Base-by-base conservation (phyloP, 2,329 filamentous ascomycete species). In the Fusarium algeriense region DNA sequence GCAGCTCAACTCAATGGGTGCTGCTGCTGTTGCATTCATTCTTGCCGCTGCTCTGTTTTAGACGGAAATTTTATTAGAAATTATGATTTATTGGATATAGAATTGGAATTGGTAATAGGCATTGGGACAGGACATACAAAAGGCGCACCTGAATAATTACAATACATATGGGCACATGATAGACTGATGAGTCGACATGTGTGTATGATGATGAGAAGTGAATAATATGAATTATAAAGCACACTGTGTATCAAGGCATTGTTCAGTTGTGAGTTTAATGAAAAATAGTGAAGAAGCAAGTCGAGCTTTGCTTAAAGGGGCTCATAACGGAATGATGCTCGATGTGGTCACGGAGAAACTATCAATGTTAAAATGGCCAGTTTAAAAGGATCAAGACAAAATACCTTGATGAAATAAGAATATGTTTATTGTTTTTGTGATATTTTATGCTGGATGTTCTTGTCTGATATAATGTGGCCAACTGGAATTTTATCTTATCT, bases 31-130 rank as follows among this genome's bases (percentile, higher is more conserved):
- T 7, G 80, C 79, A 11, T 37, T 80, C 20, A 54, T 78, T 35
- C 60, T 80, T 40, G 80, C 78, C 30, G 75, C 70, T 52, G 75
- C 74, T 53, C 71, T 78, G 19, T 52, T 81, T 67, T 81, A 78
- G 78, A 52, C 7, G 9, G 13, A 6, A 23, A 0, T 3, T 7
- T n/a, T 15, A 20, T 34, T 11, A 38, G 58, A 49, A 26, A 43
- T 67, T 19, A 52, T 59, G 53, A 46, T 49, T 55, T n/a, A 34
- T 38, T 5, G 28, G 7, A 34, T 50, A 58, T 34, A 32, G 20
- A 71, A n/a, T 61, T 45, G 58, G 59, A 62, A 35, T 60, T 34
- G 30, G 40, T 48, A 53, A 56, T 59, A 48, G 34, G n/a, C 19
- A 58, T 30, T 41, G 46, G 26, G n/a, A 37, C 5, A 43, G 32